Evolutionary conservation across 1,139 yeast species (phyloP), one percentile per base, ranked within the genome.

Genomic region (Yamadazyma sp.): DNA sequence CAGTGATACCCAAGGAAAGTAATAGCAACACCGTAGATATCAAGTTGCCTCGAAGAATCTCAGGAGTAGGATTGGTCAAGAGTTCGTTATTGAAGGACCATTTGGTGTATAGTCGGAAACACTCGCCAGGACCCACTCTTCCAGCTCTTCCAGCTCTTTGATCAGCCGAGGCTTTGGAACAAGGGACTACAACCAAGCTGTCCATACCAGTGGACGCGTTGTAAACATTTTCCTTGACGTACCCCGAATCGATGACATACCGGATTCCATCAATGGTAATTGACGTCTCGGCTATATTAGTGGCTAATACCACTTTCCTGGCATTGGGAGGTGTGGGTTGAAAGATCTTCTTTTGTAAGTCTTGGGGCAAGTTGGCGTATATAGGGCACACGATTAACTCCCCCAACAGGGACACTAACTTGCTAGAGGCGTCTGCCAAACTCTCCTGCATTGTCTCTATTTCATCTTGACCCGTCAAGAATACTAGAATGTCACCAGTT

Each of bases 81-180:
- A 90, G 61, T 51, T 89, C 97, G 52, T 87, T 76, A 47, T 76
- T 70, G 53, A 80, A 92, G 0, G 96, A 82, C 81, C 92, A 82
- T 56, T 87, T 89, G 0, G 98, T 90, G 56, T 77, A 92, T 17
- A 94, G 64, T 34, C 98, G 63, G 56, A 83, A 94, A 57, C 98
- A 92, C 57, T 88, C 89, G 0, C 98, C 98, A 0, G 97, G 95
- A 0, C 96, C 96, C 5, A 89, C 86, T 67, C 98, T 81, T 6
- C 98, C 98, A 0, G 97, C 98, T 63, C 98, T 78, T 40, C 98
- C 98, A 1, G 96, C 94, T 45, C 99, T 68, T 63, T 92, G 99
- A 48, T 89, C 90, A 0, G 97, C 97, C 25, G 95, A 87, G 0
- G 98, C 98, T 45, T 85, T 76, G 0, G 97, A 90, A 48, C 96